A percentile compares a stretch with the other conserved stretches of the same genome.
phyloP scores from a whole-genome alignment of 2,329 filamentous ascomycete genomes.

The Arthrobotrys iridis region DNA sequence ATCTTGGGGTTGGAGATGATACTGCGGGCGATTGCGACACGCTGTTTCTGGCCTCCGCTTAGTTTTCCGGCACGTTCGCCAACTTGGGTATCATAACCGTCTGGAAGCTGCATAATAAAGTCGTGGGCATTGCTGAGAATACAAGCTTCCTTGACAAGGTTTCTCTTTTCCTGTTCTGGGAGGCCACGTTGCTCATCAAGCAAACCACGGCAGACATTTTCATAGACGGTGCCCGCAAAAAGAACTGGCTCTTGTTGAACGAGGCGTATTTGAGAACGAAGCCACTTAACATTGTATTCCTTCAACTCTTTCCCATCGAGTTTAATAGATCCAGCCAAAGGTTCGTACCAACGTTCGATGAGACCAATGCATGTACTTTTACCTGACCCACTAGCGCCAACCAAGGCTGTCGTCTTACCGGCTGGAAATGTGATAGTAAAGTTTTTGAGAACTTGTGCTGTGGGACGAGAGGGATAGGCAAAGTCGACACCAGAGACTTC shows the following conservation, averaged over 20 bases:
- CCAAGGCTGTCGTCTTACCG: constrained; percentile 71
- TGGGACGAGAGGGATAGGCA: constrained; percentile 70
- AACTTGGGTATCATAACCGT: constrained; percentile 76
- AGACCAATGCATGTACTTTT: constrained; percentile 79
- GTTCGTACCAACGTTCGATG: constrained; percentile 76
- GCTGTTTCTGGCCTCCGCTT: constrained; percentile 85
- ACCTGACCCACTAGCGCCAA: constrained; percentile 76
- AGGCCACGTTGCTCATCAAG: constrained; percentile 61
- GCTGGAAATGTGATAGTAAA: constrained; percentile 59
- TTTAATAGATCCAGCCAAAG: constrained; percentile 64
- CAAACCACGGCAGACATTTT: constrained; percentile 72
- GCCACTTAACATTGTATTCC: constrained; percentile 72
- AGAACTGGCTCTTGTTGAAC: constrained; percentile 76
- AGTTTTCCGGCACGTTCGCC: constrained; percentile 81
- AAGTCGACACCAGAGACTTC: constrained; percentile 74
- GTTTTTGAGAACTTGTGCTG: constrained; percentile 41
- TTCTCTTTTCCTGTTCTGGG: constrained; percentile 67
- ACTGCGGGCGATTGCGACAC: constrained; percentile 78
- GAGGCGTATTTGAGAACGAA: constrained; percentile 69
- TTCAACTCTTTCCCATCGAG: constrained; percentile 68
- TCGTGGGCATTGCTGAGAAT: constrained; percentile 75
- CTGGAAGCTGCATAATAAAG: constrained; percentile 72
- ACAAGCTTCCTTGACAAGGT: constrained; percentile 72
- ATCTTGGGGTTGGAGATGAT: constrained; percentile 74
- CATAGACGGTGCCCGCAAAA: constrained; percentile 73